Evolutionary conservation across 2,329 filamentous ascomycete genomes (phyloP).

Genomic region (Clonostachys solani): DNA sequence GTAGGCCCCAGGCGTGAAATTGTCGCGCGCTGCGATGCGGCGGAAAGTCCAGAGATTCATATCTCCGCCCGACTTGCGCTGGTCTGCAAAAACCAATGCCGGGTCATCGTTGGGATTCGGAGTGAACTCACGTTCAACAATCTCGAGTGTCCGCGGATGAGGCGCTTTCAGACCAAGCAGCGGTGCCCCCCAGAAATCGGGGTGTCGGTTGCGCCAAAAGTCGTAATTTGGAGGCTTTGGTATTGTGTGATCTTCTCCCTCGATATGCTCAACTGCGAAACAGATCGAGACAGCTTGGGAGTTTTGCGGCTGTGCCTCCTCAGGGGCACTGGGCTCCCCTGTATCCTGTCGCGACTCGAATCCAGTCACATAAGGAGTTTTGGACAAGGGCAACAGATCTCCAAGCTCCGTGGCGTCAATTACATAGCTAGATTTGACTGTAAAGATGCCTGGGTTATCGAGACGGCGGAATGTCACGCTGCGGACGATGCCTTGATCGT

Average conservation of each 20-base stretch:
- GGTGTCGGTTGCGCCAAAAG: constrained; percentile 13
- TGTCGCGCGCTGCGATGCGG: constrained; percentile 13
- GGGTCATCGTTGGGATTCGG: constrained; percentile 17
- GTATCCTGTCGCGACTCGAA: constrained; percentile 16
- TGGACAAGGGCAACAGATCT: constrained; percentile 12
- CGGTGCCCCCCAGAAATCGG: constrained; percentile 17
- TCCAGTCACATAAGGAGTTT: constrained; percentile 15
- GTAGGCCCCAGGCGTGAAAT: constrained; percentile 13
- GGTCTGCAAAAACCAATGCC: constrained; percentile 12
- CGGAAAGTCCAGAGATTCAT: constrained; percentile 21
- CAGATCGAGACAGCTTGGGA: constrained; percentile 19
- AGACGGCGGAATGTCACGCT: constrained; percentile 5
- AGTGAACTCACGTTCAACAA: constrained; percentile 17
- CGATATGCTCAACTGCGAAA: constrained; percentile 18
- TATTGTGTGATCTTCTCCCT: constrained; percentile 15
- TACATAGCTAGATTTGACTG: constrained; percentile 5
- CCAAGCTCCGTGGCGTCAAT: constrained; percentile 11
- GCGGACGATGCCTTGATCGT: constrained; percentile 1
- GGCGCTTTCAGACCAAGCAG: constrained; percentile 14
- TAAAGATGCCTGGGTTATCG: constrained; percentile 5
- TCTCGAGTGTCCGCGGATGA: constrained; percentile 16
- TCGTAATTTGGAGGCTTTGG: constrained; percentile 12
- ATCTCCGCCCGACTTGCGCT: constrained; percentile 15
- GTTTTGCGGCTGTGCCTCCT: constrained; percentile 15
- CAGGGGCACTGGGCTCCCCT: constrained; percentile 15